Evolutionary conservation across 2,329 filamentous ascomycete genomes (phyloP), one percentile per base, ranked within the genome.

Genomic region (Fusarium sp.): DNA sequence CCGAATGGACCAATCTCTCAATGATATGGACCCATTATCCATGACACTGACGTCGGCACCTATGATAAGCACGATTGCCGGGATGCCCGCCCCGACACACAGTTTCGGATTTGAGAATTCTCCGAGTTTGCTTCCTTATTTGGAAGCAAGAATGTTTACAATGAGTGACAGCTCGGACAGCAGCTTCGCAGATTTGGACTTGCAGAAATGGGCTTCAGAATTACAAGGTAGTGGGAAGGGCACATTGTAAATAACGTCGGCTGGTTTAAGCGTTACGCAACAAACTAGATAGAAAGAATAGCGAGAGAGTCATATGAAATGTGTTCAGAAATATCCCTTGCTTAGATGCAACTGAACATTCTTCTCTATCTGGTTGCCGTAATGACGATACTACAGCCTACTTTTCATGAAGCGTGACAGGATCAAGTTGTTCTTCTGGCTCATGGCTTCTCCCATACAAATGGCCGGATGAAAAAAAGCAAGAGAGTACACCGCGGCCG

Each of bases 381-480:
- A 7, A 23, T 23, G 23, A 17, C 11, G 6, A 19, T 1, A 37
- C 35, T 33, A 49, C 9, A 49, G 6, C 14, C 32, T 49, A 7
- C 46, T 49, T n/a, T 49, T 49, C 46, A 49, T 49, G 17, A 49
- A 49, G 7, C 19, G 15, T 5, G 46, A 49, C 11, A 49, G 15
- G 4, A 32, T 37, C 32, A 49, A 8, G 7, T 17, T 49, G 46
- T 49, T 49, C 32, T 37, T 49, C 15, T 25, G 20, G 6, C 46
- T 49, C 46, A 49, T 37, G 10, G 46, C 46, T 14, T 49, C 46
- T 25, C 32, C 46, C 46, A 49, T 49, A 6, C 46, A 49, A 14
- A 49, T 7, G 8, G 46, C 46, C 5, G 46, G 46, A 11, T 49
- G 46, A 4, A 49, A 49, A 17, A 49, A 25, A 19, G 46, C 46